Evolutionary conservation across 2,329 filamentous ascomycete genomes (phyloP), one percentile per base, ranked within the genome.

Genomic region (Thielaviopsis euricoi): DNA sequence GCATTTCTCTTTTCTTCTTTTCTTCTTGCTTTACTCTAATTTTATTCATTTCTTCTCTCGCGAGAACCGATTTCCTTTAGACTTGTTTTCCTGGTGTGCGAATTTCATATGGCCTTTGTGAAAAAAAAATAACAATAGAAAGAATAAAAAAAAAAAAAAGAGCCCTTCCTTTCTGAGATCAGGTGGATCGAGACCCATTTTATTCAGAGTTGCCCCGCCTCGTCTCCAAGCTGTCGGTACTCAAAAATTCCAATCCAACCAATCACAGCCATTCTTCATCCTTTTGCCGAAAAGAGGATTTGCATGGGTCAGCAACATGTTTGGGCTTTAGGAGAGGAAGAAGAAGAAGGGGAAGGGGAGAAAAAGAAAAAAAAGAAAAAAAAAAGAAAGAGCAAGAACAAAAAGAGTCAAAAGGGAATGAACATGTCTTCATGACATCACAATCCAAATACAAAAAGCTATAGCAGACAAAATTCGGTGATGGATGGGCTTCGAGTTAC

Each of bases 141-240:
- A 50, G 21, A 23, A 50, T 23, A 21, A 37, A 17, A 19, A 23
- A 50, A 25, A 19, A 50, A 23, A 25, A 22, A 21, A 50, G 48
- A 21, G 13, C n/a, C 33, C 19, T 21, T 33, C 23, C 22, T 13
- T 17, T 33, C 52, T 3, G 52, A 37, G 19, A 23, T 53, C 52
- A 37, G 21, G 52, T 29, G 26, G 26, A 25, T 52, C 29, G 19
- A 29, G 19, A 33, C 50, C 22, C 51, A 53, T 29, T 53, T 53
- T 40, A 40, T 53, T 33, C 29, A 40, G 26, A 33, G 52, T 53
- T 33, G 54, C 54, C 46, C 54, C 54, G 25, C 54, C 26, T 56
- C 54, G 37, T 56, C 50, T 46, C 54, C 54, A 46, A 23, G 49
- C 43, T 56, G 54, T 56, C 54, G 54, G 54, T 23, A 50, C 54